Evolutionary conservation across 2,329 filamentous ascomycete genomes (phyloP), one percentile per base, ranked within the genome.

Genomic region (Penicillium sp.): DNA sequence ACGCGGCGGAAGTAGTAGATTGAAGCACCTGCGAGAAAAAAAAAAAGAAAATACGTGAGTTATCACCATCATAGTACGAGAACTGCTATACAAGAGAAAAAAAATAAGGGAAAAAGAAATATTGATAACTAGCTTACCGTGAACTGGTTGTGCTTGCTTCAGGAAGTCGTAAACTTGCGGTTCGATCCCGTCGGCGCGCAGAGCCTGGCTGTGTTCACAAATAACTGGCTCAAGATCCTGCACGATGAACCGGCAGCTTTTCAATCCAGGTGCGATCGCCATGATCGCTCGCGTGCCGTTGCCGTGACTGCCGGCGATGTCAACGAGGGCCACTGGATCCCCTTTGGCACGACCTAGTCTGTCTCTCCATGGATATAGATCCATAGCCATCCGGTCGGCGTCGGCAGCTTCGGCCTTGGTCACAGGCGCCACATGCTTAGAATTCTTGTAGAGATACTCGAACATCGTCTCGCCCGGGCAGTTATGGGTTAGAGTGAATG

Each of bases 1-100:
- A 67, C 60, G 39, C 69, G 70, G n/a, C 71, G 71, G 11, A 75
- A 54, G 58, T 71, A 73, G 52, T 74, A 75, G 1, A 67, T 62
- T n/a, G 64, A 58, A 2, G 72, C 71, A 15, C 64, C 70, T 67
- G 20, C n/a, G 41, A 43, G 20, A n/a, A n/a, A n/a, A n/a, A 43
- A 43, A 11, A n/a, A 43, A 37, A 31, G 14, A 61, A 51, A 43
- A 43, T 17, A 22, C n/a, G 20, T 43, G 4, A 17, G 41, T 43
- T 43, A n/a, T 43, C n/a, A 43, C 41, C 41, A 43, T 17, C 20
- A n/a, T 43, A 43, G 41, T 43, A 22, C 41, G 41, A 22, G 4
- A 43, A 43, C 41, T 43, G n/a, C 14, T 17, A 43, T 20, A 22
- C 41, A 20, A 43, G 20, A 17, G 41, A 43, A n/a, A 43, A 43